Conservation (phyloP, 768 basidiomycete genomes). For the Hemileccinum impolitum region DNA sequence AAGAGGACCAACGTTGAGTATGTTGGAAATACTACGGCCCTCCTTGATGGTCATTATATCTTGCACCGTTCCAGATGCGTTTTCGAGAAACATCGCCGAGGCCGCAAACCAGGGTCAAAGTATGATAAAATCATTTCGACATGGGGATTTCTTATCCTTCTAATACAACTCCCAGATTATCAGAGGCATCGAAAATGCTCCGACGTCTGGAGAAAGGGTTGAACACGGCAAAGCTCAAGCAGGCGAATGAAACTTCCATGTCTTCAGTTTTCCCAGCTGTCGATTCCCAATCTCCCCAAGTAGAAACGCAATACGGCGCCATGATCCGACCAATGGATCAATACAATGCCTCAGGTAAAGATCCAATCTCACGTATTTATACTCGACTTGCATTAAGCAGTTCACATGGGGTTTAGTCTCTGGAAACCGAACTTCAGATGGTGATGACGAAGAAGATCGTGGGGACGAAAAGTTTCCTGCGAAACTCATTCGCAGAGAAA, state of each 20-base stretch:
- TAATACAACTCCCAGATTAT: slow-evolving; percentile 49
- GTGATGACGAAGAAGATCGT: slow-evolving; percentile 67
- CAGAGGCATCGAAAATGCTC: slow-evolving; percentile 88
- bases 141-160: not conserved
- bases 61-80: slow-evolving; percentile 51
- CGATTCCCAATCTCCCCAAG: slow-evolving; percentile 26
- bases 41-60: slow-evolving; percentile 11
- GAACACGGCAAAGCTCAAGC: slow-evolving; percentile 73
- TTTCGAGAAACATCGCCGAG: slow-evolving; percentile 87
- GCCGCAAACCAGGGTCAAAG: slow-evolving; percentile 90
- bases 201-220: slow-evolving; percentile 82
- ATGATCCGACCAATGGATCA: slow-evolving; percentile 30
- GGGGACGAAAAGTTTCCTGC: slow-evolving; percentile 71
- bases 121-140: slow-evolving; percentile 33
- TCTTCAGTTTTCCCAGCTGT: slow-evolving; percentile 33
- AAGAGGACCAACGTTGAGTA: slow-evolving; percentile 76
- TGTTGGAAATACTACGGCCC: slow-evolving; percentile 25
- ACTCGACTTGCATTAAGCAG: slow-evolving; percentile 2
- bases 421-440: slow-evolving; percentile 27
- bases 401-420: slow-evolving; percentile 17
- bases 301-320: slow-evolving; percentile 27
- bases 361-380: not conserved
- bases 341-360: slow-evolving; percentile 28
- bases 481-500: slow-evolving; percentile 70
- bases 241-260: slow-evolving; percentile 34